These are phyloP conservation scores for Aristolochia contorta DNA, from an alignment of 164 flowering plant genomes.

Conservation along the genomic window DNA sequence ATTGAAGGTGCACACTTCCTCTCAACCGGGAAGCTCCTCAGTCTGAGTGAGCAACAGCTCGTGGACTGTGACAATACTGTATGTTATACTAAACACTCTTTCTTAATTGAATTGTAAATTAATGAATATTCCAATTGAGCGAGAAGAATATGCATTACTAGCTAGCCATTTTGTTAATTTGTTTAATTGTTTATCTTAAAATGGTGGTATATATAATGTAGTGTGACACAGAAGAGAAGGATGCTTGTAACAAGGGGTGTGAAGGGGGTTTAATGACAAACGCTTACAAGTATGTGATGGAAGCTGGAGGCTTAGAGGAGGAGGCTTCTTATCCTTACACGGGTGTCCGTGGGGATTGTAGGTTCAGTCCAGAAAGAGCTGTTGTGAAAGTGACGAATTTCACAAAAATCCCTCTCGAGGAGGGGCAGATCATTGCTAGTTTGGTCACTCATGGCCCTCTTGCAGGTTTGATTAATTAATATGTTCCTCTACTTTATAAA, in stretches of 20 bases:
- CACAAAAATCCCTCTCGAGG: slow-evolving; percentile 53
- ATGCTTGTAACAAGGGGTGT: slow-evolving; percentile 62
- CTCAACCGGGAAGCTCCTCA: slow-evolving; percentile 68
- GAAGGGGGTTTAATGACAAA: slow-evolving; percentile 81
- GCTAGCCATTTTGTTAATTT: no score
- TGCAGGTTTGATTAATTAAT: slow-evolving; percentile 44
- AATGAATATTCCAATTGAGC: no score
- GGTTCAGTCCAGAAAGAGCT: slow-evolving; percentile 39
- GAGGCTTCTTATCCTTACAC: slow-evolving; percentile 65
- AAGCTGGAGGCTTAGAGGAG: slow-evolving; percentile 66
- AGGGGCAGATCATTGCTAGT: slow-evolving; percentile 62
- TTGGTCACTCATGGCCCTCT: slow-evolving; percentile 66
- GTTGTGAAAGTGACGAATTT: slow-evolving; percentile 58
- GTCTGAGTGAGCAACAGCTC: slow-evolving; percentile 84
- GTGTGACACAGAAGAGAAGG: slow-evolving; percentile 53
- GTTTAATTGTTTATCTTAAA: no score
- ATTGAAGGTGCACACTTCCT: slow-evolving; percentile 80
- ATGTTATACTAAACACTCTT: no score
- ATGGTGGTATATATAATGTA: not conserved
- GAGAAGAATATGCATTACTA: no score
- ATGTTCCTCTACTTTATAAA: no score
- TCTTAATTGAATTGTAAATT: no score
- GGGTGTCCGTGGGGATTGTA: slow-evolving; percentile 48
- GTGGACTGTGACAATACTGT: slow-evolving; percentile 79
- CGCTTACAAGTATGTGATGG: slow-evolving; percentile 68